Conservation (phyloP, 139 green algal genomes). For the Micractinium conductrix region DNA sequence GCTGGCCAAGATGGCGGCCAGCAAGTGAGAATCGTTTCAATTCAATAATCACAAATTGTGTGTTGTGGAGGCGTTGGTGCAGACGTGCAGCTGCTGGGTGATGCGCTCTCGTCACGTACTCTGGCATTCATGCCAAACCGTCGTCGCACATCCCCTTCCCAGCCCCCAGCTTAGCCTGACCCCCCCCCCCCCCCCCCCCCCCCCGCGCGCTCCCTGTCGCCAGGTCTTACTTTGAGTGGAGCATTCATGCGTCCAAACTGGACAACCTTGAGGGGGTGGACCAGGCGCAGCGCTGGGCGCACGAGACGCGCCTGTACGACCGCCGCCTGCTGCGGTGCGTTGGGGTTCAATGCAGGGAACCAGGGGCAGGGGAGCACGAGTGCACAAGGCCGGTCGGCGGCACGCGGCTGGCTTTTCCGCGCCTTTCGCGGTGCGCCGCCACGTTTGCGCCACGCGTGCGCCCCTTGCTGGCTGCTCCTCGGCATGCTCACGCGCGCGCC, state of each 20-base stretch:
- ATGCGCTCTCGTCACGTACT: not conserved
- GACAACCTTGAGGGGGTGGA: conserved; percentile 56
- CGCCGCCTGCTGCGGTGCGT: conserved; percentile 74
- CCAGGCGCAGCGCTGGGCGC: conserved; percentile 27
- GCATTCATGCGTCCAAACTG: conserved; percentile 64
- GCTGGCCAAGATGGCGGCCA: conserved; percentile 23
- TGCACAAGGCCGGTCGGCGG: too few species aligned
- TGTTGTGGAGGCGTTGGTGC: not conserved
- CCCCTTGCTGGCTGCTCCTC: too few species aligned
- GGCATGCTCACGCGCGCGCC: too few species aligned
- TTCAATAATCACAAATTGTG: too few species aligned
- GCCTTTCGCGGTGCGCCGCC: too few species aligned
- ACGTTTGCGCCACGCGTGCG: too few species aligned
- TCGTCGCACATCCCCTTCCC: too few species aligned
- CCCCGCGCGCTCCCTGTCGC: not conserved
- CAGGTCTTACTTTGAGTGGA: conserved; percentile 75
- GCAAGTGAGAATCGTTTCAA: too few species aligned
- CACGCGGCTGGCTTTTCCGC: too few species aligned
- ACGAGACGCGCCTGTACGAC: conserved; percentile 81
- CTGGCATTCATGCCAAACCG: too few species aligned
- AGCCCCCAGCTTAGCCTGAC: too few species aligned
- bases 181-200: not conserved
- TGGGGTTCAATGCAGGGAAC: not conserved
- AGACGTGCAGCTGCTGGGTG: not conserved
- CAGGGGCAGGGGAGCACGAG: too few species aligned